Conservation (phyloP, 164 flowering plant species). For the Chloranthus sessilifolius region DNA sequence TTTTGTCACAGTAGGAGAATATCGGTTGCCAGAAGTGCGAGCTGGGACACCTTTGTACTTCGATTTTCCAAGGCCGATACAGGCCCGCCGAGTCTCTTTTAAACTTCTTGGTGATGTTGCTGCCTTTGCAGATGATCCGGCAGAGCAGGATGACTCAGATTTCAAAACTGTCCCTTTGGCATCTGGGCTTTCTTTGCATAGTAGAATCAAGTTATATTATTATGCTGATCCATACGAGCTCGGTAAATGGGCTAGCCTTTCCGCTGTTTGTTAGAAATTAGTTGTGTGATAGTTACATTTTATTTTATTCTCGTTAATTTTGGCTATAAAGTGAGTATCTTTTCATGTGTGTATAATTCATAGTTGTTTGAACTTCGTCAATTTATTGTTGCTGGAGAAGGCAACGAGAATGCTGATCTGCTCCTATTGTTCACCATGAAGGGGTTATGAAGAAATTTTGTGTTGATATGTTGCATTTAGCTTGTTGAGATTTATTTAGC, state of each 20-base stretch:
- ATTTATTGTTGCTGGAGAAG: no score
- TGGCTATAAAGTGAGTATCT: no score
- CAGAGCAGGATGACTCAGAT: constrained; percentile 65
- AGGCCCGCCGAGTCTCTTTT: constrained; percentile 53
- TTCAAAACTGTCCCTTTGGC: constrained; percentile 37
- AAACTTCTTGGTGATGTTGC: constrained; percentile 83
- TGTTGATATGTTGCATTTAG: no score
- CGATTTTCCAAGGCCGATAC: constrained; percentile 72
- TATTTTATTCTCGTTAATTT: no score
- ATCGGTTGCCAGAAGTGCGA: constrained; percentile 73
- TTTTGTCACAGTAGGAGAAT: constrained; percentile 63
- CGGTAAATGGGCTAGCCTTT: constrained; percentile 93
- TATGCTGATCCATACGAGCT: constrained; percentile 82
- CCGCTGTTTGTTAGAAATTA: constrained; percentile 75
- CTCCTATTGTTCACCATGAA: no score
- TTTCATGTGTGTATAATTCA: no score
- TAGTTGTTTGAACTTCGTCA: no score
- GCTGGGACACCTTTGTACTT: constrained; percentile 85
- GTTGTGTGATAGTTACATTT: no score
- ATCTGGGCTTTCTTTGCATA: constrained; percentile 63
- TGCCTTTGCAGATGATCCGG: constrained; percentile 69
- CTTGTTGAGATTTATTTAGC: no score
- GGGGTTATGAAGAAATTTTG: no score
- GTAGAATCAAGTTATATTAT: constrained; percentile 72
- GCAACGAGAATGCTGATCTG: no score